Evolutionary conservation across 202 grass and related monocot species (phyloP), one percentile per base, ranked within the genome.

Genomic region (Digitaria exilis): DNA sequence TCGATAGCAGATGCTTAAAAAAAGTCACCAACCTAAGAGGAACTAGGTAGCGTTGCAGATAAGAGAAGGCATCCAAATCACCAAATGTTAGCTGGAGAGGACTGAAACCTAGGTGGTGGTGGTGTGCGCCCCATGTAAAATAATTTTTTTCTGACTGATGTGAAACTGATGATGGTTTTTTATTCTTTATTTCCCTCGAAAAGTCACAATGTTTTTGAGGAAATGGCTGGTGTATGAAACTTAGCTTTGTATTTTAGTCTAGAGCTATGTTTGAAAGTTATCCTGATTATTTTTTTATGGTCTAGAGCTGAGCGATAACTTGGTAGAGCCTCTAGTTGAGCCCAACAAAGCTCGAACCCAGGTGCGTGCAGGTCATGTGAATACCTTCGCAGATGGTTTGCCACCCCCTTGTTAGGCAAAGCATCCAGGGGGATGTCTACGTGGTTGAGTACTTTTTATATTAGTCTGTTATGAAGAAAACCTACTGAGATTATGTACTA

Each of bases 171-270:
- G 0, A 72, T 71, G 28, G 60, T 73, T 73, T 59, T 28, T 59
- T 0, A 46, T 52, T 21, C 37, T 56, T 65, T 17, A 44, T 48
- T 24, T 71, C 66, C 66, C 18, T 9, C 72, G 32, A n/a, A 43
- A 69, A 9, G 51, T 70, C 22, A 45, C 39, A 13, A 17, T n/a
- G n/a, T 54, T 51, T 80, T 68, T n/a, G 9, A 21, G 17, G 49
- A 83, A 68, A 84, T 45, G 25, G 26, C 59, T 55, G 3, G 37
- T 84, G 48, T 39, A 84, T 17, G 12, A 34, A 84, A 75, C 44
- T 82, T 49, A 37, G 9, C 16, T 24, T 55, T 19, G 50, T 32
- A 29, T 44, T 50, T 11, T 25, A 64, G 34, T 76, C 46, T 56
- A 56, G 45, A 73, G 18, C 70, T 75, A 54, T 65, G 12, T 45